Percentiles rank a stretch among this genome's conserved stretches.
phyloP scores from a whole-genome alignment of 2,329 filamentous ascomycete genomes.

The Emergomyces pasteurianus region DNA sequence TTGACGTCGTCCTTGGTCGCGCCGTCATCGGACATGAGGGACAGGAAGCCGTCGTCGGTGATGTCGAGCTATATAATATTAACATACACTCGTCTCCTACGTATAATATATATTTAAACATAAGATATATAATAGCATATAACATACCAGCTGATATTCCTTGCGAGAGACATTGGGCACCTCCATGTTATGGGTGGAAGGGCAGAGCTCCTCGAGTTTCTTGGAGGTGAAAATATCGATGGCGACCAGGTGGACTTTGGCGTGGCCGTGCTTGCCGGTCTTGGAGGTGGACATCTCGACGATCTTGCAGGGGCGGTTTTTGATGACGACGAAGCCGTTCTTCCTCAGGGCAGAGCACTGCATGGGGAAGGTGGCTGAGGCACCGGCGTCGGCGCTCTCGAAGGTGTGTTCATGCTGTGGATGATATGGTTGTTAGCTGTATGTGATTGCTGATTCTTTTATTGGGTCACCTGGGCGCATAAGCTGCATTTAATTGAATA shows the following conservation, averaged over 20 bases:
- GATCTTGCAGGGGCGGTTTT: conserved; percentile 99
- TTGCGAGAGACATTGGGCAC: conserved; percentile 84
- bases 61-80: conserved; percentile 61
- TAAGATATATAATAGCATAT: not conserved
- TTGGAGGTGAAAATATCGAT: conserved; percentile 99
- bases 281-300: conserved; percentile 99
- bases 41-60: conserved; percentile 87
- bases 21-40: conserved; percentile 80
- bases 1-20: conserved; percentile 90
- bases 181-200: conserved; percentile 79
- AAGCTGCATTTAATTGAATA: not conserved
- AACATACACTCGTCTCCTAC: not conserved
- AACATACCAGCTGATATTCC: conserved; percentile 88
- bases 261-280: conserved; percentile 99
- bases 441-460: not conserved
- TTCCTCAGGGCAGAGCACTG: conserved; percentile 99
- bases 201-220: conserved; percentile 98
- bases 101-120: not conserved
- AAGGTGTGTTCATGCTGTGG: conserved; percentile 63
- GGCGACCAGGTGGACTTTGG: conserved; percentile 97
- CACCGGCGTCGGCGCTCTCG: conserved; percentile 91
- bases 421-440: conserved; percentile 3
- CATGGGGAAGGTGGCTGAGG: conserved; percentile 89
- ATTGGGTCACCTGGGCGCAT: not conserved
- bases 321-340: conserved; percentile 98